Evolutionary conservation across 129 eudicot genomes (phyloP).

Genomic region (Solidago caesia): DNA sequence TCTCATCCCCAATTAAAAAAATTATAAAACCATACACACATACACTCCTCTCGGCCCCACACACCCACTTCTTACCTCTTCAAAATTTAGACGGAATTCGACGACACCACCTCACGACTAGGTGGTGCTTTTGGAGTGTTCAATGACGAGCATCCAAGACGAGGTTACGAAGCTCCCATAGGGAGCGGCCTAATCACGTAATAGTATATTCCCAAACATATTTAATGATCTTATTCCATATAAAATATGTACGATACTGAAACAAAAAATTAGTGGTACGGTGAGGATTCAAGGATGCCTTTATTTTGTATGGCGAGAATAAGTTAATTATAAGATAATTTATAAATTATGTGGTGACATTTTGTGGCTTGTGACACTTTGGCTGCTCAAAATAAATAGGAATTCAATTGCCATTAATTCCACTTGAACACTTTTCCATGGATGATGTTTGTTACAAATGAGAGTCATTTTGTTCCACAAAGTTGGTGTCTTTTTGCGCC

Average conservation of each 20-base stretch:
- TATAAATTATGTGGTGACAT: background rate
- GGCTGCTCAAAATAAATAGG: background rate
- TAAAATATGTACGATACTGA: background rate
- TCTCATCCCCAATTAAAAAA: no score
- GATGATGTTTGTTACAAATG: background rate
- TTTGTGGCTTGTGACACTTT: constrained; percentile 5
- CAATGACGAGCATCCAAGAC: no score
- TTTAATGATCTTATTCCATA: background rate
- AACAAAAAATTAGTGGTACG: background rate
- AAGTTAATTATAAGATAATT: background rate
- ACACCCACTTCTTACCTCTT: no score
- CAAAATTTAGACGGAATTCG: no score
- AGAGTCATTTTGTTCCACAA: constrained; percentile 10
- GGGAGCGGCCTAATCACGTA: background rate
- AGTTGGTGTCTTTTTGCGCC: background rate
- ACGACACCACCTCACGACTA: no score
- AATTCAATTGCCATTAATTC: background rate
- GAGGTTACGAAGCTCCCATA: no score
- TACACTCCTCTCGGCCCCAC: no score
- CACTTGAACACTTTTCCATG: constrained; percentile 10
- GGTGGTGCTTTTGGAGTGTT: no score
- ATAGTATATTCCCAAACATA: background rate
- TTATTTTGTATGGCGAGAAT: background rate
- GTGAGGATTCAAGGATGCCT: background rate
- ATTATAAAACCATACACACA: no score